Evolutionary conservation across 176 grass and related monocot genomes (phyloP), one percentile per base, ranked within the genome.

Genomic region (Eleusine coracana): DNA sequence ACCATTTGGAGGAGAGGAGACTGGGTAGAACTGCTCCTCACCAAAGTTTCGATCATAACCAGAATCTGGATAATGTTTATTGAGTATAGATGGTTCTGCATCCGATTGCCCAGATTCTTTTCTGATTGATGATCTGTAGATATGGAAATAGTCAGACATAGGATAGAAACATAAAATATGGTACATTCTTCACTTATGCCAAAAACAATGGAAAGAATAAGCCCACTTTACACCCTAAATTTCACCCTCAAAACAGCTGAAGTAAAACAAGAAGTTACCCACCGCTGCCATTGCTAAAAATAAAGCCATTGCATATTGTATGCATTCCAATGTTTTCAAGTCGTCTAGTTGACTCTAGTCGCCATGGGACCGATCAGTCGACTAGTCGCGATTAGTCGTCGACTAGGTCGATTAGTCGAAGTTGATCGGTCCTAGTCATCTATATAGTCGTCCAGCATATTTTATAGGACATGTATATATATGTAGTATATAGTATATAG

Each of bases 81-180:
- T 80, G 68, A 87, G 55, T 80, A 48, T 77, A 75, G 82, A 87
- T 86, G 84, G 80, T 68, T 89, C 82, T n/a, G 44, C 70, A 31
- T 80, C 80, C 58, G 88, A 81, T 36, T 80, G 85, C 14, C 49
- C 77, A 21, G 79, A 86, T 77, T 76, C 79, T 77, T 81, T 78
- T 77, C 87, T 83, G 39, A 64, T 42, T 75, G 80, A 89, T 48
- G 85, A 89, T 89, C 96, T 99, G 80, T 36, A 38, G 13, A 64
- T 74, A 83, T 38, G 51, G 40, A 79, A 79, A 36, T 67, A 82
- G 46, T 74, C 60, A 69, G 23, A 39, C 60, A 79, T 36, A 61
- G 67, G 66, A 81, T 39, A 54, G 25, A 84, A 76, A 56, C 13
- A 56, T 56, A 80, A 55, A 55, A 63, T n/a, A 46, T 70, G 69